These are phyloP conservation scores for Blastomyces percursus DNA, from an alignment of 2,329 filamentous ascomycete genomes.

Conservation along the genomic window DNA sequence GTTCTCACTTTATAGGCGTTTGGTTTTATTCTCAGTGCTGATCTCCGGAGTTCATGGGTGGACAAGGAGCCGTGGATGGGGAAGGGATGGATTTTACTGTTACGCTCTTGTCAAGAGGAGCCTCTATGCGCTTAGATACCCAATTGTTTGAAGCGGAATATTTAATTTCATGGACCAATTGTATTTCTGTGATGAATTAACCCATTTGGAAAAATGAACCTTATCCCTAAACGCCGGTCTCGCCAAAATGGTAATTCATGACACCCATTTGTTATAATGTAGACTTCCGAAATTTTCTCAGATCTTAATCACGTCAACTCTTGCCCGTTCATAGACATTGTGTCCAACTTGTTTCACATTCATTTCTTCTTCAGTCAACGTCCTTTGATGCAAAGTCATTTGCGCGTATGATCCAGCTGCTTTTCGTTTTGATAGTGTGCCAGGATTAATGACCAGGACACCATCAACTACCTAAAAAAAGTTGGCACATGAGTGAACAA, in stretches of 20 bases:
- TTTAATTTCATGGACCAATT: neutral
- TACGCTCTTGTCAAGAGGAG: neutral
- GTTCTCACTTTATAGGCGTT: neutral
- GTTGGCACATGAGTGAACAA: neutral
- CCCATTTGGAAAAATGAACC: neutral
- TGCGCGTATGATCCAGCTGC: constrained; percentile 78
- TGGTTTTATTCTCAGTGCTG: neutral
- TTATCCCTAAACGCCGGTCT: neutral
- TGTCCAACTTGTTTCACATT: constrained; percentile 54
- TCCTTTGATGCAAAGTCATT: constrained; percentile 60
- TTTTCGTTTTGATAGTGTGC: constrained; percentile 70
- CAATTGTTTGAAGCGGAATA: neutral
- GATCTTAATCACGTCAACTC: constrained; percentile 80
- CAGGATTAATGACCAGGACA: constrained; percentile 83
- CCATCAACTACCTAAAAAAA: constrained; percentile 67
- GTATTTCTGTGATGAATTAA: neutral
- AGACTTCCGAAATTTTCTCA: constrained; percentile 22
- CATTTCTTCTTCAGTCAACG: constrained; percentile 47
- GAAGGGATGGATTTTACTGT: neutral
- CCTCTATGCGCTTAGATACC: neutral
- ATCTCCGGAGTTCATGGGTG: neutral
- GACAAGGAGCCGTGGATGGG: neutral
- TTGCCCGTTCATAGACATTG: constrained; percentile 66
- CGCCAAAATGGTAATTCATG: neutral
- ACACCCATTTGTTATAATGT: neutral